A percentile compares a stretch with the other conserved stretches of the same genome.
phyloP scores from a whole-genome alignment of 768 basidiomycete species.

The Amanita molliuscula region DNA sequence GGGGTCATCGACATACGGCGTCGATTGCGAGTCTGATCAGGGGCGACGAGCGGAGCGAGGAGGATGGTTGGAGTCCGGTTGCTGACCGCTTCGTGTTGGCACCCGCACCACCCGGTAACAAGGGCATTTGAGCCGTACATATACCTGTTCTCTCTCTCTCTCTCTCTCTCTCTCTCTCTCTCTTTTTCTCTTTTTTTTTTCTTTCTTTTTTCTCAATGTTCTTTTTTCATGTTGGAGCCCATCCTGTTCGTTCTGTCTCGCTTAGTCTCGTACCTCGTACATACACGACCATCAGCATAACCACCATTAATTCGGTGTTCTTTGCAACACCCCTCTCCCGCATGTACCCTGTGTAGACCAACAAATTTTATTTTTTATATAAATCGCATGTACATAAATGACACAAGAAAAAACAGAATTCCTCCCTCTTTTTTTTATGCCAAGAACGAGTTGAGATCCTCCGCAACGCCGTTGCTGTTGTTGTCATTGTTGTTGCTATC shows the following conservation, averaged over 20 bases:
- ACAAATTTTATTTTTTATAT: neutral
- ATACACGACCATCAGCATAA: too few relatives aligned
- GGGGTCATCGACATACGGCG: slow-evolving; percentile 68
- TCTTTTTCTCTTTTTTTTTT: neutral
- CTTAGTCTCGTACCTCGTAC: too few relatives aligned
- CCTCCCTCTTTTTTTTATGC: neutral
- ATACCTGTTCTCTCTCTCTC: neutral
- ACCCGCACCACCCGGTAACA: neutral
- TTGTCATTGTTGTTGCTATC: too few relatives aligned
- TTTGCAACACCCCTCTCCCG: too few relatives aligned
- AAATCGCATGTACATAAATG: neutral
- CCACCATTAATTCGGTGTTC: too few relatives aligned
- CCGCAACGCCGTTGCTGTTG: neutral
- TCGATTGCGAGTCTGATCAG: slow-evolving; percentile 78
- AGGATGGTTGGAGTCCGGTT: slow-evolving; percentile 79
- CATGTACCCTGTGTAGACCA: too few relatives aligned
- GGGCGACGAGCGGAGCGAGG: slow-evolving; percentile 61
- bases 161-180: neutral
- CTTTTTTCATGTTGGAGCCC: too few relatives aligned
- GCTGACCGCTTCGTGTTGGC: slow-evolving; percentile 30
- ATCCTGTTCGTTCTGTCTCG: too few relatives aligned
- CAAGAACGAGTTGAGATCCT: neutral
- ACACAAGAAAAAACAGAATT: neutral
- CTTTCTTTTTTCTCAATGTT: neutral
- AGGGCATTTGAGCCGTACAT: neutral